These are phyloP conservation scores for Marasmius sp. DNA, from an alignment of 1,284 basidiomycete genomes.

Conservation along the genomic window DNA sequence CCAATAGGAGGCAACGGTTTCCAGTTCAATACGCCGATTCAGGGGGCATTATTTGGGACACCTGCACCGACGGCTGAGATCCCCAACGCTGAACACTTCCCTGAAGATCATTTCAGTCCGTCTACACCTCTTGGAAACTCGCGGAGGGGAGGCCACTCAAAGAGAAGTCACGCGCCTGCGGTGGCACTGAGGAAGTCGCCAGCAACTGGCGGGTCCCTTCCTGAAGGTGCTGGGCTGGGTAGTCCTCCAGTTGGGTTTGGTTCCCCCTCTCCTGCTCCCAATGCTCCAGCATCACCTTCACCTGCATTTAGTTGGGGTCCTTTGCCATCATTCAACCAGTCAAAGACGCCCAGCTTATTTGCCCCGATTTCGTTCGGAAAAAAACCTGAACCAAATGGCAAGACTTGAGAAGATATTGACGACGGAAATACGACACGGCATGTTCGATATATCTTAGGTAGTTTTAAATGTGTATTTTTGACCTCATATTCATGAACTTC, in stretches of 20 bases:
- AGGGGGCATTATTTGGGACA: conserved; percentile 26
- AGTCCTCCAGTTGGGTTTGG: neutral
- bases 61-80: conserved; percentile 13
- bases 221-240: conserved; percentile 4
- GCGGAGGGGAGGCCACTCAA: conserved; percentile 33
- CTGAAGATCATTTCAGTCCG: conserved; percentile 35
- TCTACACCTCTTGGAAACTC: conserved; percentile 26
- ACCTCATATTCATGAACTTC: neutral
- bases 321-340: conserved; percentile 44
- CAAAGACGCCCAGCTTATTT: conserved; percentile 13
- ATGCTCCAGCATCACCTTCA: conserved; percentile 30
- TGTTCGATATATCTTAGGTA: neutral
- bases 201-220: conserved; percentile 16
- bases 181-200: conserved; percentile 43
- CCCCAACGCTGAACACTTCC: conserved; percentile 26
- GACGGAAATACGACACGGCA: neutral
- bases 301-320: conserved; percentile 65
- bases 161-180: conserved; percentile 31
- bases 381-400: neutral
- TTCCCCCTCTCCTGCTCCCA: conserved; percentile 3
- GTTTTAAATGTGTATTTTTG: neutral
- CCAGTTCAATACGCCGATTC: conserved; percentile 25
- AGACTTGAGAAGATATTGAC: neutral
- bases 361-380: neutral
- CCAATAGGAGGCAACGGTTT: conserved; percentile 10